Percentiles rank a stretch among this genome's conserved stretches.
phyloP scores from a whole-genome alignment of 2,329 filamentous ascomycete genomes.

The Bipolaris oryzae region DNA sequence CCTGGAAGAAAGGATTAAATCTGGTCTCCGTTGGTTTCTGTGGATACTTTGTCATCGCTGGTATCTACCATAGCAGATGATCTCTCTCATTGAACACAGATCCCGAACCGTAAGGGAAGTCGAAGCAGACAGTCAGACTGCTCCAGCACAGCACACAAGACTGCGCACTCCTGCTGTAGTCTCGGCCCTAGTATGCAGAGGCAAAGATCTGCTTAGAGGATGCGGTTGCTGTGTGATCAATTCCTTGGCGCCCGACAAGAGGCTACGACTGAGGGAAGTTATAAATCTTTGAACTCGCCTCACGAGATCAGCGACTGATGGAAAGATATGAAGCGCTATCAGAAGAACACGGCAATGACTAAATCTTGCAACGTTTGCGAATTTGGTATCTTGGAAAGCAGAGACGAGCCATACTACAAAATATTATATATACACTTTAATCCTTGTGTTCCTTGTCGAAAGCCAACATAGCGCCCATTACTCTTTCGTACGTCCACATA shows the following conservation, averaged over 20 bases:
- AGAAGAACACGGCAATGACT: background rate
- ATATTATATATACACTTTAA: background rate
- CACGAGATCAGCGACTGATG: background rate
- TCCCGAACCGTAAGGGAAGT: too few relatives aligned
- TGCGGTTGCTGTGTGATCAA: background rate
- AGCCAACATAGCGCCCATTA: constrained; percentile 64
- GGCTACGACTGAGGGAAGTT: too few relatives aligned
- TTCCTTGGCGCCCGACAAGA: too few relatives aligned
- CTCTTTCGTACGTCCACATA: constrained; percentile 91
- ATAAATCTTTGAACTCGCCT: too few relatives aligned
- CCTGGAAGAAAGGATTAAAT: background rate
- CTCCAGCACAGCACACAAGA: background rate
- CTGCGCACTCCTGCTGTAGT: too few relatives aligned
- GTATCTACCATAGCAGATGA: too few relatives aligned
- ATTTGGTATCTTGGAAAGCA: constrained; percentile 4
- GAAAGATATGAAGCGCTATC: background rate
- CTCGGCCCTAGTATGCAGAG: background rate
- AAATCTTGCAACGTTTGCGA: background rate
- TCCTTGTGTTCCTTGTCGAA: constrained; percentile 28
- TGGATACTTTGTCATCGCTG: too few relatives aligned
- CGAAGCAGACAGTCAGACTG: background rate
- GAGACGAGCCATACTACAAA: background rate
- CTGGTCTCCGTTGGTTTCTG: background rate
- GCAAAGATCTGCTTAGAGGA: background rate
- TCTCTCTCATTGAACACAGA: too few relatives aligned